Base-by-base conservation (phyloP, 495 filamentous ascomycete genomes). In the Penicillium bialowiezense region DNA sequence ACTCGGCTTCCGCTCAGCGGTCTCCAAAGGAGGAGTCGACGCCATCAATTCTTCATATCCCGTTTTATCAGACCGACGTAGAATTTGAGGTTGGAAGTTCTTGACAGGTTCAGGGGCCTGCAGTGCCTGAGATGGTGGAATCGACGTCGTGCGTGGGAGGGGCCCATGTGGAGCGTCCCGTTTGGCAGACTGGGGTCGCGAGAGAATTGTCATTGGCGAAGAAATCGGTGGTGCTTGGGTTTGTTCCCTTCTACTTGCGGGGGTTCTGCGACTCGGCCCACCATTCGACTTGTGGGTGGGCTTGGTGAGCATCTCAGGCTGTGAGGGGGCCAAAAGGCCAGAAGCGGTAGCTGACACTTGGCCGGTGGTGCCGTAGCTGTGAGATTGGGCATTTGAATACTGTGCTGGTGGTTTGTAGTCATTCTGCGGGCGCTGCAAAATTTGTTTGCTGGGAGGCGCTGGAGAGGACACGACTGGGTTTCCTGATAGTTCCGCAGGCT, bases 61-160 rank as follows among this genome's bases (percentile, higher is more conserved):
- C 4, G 64, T 15, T 23, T 70, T 71, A 15, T 74, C 70, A 13
- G 79, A 76, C 0, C 80, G 74, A 42, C 80, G 79, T 14, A 85
- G 62, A 34, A 84, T 84, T 50, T 83, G 76, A 3, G 80, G 80
- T 40, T 84, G 78, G 59, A 83, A 84, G 10, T 72, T 58, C 56
- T 76, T 80, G 5, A 63, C 35, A 20, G 65, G 60, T 20, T 70
- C 67, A 13, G 70, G 48, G 6, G 58, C 51, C 23, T 58, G 53
- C 57, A 31, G 50, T 45, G 36, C 38, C 28, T 37, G 52, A 56
- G 51, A 50, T 15, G 60, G 44, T 17, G 56, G 43, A 29, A 48
- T 36, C 8, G 55, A 57, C 1, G 57, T 49, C 9, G 55, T 29
- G 18, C 57, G 56, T 10, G 46, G 52, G 14, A 51, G 31, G 9